Base-by-base conservation (phyloP, 169 alveolate species). In the Eimeria necatrix region DNA sequence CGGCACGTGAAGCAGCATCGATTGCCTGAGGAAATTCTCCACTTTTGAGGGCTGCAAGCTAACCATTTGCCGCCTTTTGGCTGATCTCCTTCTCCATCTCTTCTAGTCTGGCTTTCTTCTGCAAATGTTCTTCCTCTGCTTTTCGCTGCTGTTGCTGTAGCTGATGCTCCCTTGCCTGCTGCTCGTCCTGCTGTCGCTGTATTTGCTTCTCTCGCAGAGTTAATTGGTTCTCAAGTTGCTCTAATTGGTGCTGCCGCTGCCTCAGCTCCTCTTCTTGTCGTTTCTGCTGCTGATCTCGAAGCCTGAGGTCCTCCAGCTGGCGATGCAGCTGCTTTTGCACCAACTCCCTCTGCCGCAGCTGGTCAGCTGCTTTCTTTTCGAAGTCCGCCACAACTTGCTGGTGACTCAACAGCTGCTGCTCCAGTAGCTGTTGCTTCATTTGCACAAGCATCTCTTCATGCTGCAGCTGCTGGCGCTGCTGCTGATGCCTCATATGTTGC, bases 341-440 rank as follows among this genome's bases (percentile, higher is more conserved):
- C 49, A 53, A 18, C 59, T 81, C 90, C 73, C 70, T 70, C 49
- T 81, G 90, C 73, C 74, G 73, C 90, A 22, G 70, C 53, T 81
- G 90, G 51, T 81, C 90, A 5, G 64, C 59, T n/a, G 74, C 70
- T 22, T 53, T 70, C 7, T 51, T 53, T 24, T 81, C 90, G 26
- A 81, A 52, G 8, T 81, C 73, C 16, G 90, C 90, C 64, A 53
- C 73, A 1, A 53, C 74, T 51, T 81, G 90, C 74, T 81, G 90
- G 10, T 81, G 90, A 8, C 52, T 4, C 73, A 81, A 51, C 48
- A 81, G 90, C 90, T 81, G 90, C 90, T 81, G 90, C 74, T 81
- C 90, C 10, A 81, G 71, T 5, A 81, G 51, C 16, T 81, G 90
- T 71, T 81, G 90, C 74, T 71, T 52, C 90, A 53, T 81, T 51